A percentile compares a stretch with the other conserved stretches of the same genome.
phyloP scores from a whole-genome alignment of 2,329 filamentous ascomycete species.

The Scortechinia acanthostroma region DNA sequence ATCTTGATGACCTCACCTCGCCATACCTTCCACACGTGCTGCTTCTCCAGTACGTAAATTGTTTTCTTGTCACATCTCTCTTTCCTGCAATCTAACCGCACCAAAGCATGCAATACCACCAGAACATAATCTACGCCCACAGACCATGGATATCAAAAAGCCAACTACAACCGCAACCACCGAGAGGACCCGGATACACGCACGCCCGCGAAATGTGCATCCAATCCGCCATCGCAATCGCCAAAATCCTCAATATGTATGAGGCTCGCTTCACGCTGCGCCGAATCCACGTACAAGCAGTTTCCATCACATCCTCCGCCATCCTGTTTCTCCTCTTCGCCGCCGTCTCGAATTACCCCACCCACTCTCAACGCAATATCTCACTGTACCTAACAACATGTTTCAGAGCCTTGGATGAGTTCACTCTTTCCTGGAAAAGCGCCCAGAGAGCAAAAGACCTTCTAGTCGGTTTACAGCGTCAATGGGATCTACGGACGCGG shows the following conservation, averaged over 20 bases:
- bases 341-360: slow-evolving; percentile 5
- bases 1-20: neutral
- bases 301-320: slow-evolving; percentile 9
- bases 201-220: slow-evolving; percentile 31
- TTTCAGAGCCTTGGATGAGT: slow-evolving; percentile 9
- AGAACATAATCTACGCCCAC: slow-evolving; percentile 31
- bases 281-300: slow-evolving; percentile 8
- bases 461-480: slow-evolving; percentile 3
- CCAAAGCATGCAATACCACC: slow-evolving; percentile 31
- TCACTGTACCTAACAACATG: slow-evolving; percentile 7
- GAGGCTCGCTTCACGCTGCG: slow-evolving; percentile 7
- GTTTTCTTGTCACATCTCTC: no score
- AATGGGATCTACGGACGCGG: neutral
- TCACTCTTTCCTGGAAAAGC: slow-evolving; percentile 8
- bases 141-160: slow-evolving; percentile 29
- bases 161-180: slow-evolving; percentile 28
- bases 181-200: slow-evolving; percentile 28
- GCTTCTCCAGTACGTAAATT: slow-evolving; percentile 26
- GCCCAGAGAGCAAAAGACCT: slow-evolving; percentile 7
- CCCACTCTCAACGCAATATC: slow-evolving; percentile 6
- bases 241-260: slow-evolving; percentile 10
- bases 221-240: slow-evolving; percentile 26
- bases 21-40: slow-evolving; percentile 23
- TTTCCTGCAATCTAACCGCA: no score
- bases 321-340: slow-evolving; percentile 9